Evolutionary conservation across 768 basidiomycete species (phyloP), one percentile per base, ranked within the genome.

Genomic region (Tremella fuciformis): DNA sequence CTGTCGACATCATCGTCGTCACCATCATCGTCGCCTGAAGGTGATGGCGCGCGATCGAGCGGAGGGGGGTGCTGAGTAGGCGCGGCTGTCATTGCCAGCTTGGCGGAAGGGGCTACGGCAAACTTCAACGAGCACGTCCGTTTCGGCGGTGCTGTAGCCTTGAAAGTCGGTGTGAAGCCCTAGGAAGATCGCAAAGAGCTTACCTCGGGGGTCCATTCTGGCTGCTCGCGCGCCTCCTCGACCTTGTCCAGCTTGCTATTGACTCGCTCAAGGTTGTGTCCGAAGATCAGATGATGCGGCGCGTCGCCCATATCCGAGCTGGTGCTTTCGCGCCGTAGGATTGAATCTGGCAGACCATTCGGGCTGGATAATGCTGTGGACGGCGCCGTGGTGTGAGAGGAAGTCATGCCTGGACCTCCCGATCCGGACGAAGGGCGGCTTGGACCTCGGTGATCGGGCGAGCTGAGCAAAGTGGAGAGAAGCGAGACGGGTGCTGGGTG

Each of bases 301-400:
- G 44, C 48, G n/a, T 40, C 50, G 13, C 41, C 67, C 2, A 38
- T 29, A 13, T 66, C 65, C 2, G 62, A 63, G 4, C 57, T 50
- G 4, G 29, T 38, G 24, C 60, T 64, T 16, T 53, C 62, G 8
- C 65, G 57, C 19, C 67, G 42, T 9, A 69, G 53, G 24, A 69
- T 69, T 2, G 67, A 64, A 13, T 53, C 25, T 0, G 59, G 52
- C 39, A 44, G 54, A 34, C 41, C 26, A 6, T 53, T 59, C 11
- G 61, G 63, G 44, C 64, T 66, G 7, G 67, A 69, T 18, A 69
- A 29, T 2, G 67, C 61, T 0, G 67, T 65, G 16, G 64, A 65
- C 42, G 67, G 64, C 13, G 58, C 53, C 11, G 64, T 62, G 2
- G 64, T 62, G 42, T 52, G 61, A 13, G 53, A 40, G 13, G 62